Base-by-base conservation (phyloP, 176 grass and related monocot species). In the Triticum urartu region DNA sequence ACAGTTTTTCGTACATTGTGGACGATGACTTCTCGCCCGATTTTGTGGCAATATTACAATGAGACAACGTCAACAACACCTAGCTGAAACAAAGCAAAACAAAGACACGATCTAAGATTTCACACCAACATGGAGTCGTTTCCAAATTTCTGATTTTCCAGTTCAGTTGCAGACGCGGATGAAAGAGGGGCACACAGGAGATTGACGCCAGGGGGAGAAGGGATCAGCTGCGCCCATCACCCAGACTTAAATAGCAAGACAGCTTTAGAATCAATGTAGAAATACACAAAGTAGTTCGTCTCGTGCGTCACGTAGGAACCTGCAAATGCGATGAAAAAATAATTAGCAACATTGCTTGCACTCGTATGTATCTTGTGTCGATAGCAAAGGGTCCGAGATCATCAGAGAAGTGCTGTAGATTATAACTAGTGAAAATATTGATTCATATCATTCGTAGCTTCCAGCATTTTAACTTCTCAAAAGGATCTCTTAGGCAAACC, bases 231-330 rank as follows among this genome's bases (percentile, higher is more conserved):
- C 21, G 7, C 59, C 74, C 80, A 70, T 95, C 89, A 95, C 77
- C 94, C 91, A 83, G 91, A 95, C 80, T 95, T 95, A 84, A 95
- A 95, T 81, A 93, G 84, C 81, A 95, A 86, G 18, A 93, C 91
- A 10, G 94, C 94, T 84, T 95, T 95, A 64, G 94, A 93, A 25
- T 95, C 89, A 32, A 95, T 88, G 89, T 93, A 95, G 78, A 95
- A 95, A 66, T 95, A 95, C 35, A 93, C 84, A 78, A 95, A 95
- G 72, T 80, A 93, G 85, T 95, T 95, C 5, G 94, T 95, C 75
- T 95, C 94, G 5, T 95, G 94, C 0, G 94, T 95, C 77, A 95
- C 94, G 10, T 93, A 95, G 0, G 94, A 95, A 81, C 94, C 94
- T 95, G 80, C 65, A 87, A 50, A 5, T 9, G 28, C 21, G 3